A percentile compares a stretch with the other conserved stretches of the same genome.
phyloP scores from a whole-genome alignment of 148 eudicot genomes.

The Suaeda aralocaspica region DNA sequence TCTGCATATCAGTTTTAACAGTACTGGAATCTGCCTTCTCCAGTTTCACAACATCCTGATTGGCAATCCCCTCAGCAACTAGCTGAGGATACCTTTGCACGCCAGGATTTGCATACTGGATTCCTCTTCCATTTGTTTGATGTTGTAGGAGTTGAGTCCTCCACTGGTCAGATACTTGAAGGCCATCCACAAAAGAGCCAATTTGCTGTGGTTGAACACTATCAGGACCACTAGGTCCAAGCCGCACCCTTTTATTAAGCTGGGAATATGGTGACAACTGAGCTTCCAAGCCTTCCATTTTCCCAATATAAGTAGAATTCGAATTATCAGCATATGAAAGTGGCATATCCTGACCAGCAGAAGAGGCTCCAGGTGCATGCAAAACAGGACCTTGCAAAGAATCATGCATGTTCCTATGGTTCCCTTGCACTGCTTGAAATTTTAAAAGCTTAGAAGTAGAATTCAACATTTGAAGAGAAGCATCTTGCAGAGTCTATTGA shows the following conservation, averaged over 20 bases:
- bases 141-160: constrained; percentile 60
- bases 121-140: constrained; percentile 50
- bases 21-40: constrained; percentile 50
- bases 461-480: constrained; percentile 35
- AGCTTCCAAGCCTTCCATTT: constrained; percentile 71
- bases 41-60: constrained; percentile 49
- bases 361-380: constrained; percentile 42
- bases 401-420: constrained; percentile 48
- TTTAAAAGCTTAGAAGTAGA: constrained; percentile 36
- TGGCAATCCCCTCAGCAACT: constrained; percentile 56
- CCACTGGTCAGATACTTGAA: constrained; percentile 69
- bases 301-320: constrained; percentile 43
- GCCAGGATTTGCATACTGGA: constrained; percentile 50
- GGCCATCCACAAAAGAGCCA: constrained; percentile 48
- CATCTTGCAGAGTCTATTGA: constrained; percentile 36
- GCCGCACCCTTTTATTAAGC: constrained; percentile 56
- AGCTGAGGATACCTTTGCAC: constrained; percentile 68
- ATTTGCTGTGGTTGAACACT: constrained; percentile 53
- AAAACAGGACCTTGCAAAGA: constrained; percentile 42
- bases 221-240: constrained; percentile 42
- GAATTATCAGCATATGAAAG: constrained; percentile 43
- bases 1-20: constrained; percentile 43
- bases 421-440: constrained; percentile 52
- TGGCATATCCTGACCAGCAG: constrained; percentile 53
- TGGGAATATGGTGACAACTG: constrained; percentile 44